phyloP scores from a whole-genome alignment of 129 eudicot genomes.

The Deinandra increscens region DNA sequence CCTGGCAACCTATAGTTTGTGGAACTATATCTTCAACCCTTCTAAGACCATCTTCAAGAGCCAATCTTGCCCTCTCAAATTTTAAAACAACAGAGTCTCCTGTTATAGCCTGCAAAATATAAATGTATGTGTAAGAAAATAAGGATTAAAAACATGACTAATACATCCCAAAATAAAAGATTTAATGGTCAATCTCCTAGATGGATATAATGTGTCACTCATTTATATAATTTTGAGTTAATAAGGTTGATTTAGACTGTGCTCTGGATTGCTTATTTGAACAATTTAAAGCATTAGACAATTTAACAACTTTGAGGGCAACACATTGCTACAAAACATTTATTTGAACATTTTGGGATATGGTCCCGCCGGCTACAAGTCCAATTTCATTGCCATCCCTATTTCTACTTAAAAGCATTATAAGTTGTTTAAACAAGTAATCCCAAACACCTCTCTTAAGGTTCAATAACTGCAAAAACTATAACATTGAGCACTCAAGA shows the following conservation, averaged over 20 bases:
- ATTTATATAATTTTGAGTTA: neutral
- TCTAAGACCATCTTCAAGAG: slow-evolving; percentile 76
- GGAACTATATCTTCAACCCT: slow-evolving; percentile 97
- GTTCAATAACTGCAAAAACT: neutral
- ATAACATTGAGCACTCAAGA: neutral
- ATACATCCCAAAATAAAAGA: neutral
- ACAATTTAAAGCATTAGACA: too few species aligned
- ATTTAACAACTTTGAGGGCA: too few species aligned
- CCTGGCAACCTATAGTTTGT: slow-evolving; percentile 90
- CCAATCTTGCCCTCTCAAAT: slow-evolving; percentile 83
- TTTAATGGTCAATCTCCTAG: neutral
- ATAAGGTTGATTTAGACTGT: neutral
- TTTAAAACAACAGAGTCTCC: slow-evolving; percentile 88
- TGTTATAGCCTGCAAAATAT: slow-evolving; percentile 78
- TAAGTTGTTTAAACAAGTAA: neutral
- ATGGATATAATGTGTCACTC: neutral
- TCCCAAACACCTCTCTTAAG: neutral
- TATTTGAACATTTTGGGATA: neutral
- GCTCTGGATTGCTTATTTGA: neutral
- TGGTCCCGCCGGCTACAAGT: neutral
- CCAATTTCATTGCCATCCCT: neutral
- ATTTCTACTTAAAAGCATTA: neutral
- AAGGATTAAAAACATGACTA: neutral
- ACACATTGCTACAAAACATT: too few species aligned
- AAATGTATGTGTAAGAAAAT: neutral